phyloP scores from a whole-genome alignment of 225 moss, liverwort and hornwort genomes.

The Asterella californica region DNA sequence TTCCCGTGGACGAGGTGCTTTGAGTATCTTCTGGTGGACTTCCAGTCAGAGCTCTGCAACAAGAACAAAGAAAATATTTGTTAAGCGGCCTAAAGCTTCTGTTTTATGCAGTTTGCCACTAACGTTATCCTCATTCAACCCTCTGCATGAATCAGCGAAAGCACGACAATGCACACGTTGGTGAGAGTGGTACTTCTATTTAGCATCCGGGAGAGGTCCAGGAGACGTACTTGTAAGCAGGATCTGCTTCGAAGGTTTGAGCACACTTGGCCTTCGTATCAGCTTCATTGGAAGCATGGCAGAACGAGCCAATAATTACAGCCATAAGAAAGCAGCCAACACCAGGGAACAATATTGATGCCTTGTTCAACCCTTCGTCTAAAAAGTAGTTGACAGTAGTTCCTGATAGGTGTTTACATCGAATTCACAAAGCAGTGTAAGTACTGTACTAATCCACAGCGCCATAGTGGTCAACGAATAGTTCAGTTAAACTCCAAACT shows the following conservation, averaged over 20 bases:
- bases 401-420: conserved; percentile 38
- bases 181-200: not conserved
- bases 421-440: not conserved
- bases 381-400: conserved; percentile 78
- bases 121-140: not conserved
- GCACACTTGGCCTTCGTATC: conserved; percentile 61
- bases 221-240: conserved; percentile 16
- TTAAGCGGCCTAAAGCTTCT: not conserved
- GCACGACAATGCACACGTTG: not conserved
- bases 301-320: conserved; percentile 67
- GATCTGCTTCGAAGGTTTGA: conserved; percentile 9
- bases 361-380: conserved; percentile 67
- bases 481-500: not conserved
- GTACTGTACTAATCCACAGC: not conserved
- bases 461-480: too few species aligned
- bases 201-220: not conserved
- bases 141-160: not conserved
- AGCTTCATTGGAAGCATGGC: conserved; percentile 73
- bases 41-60: not conserved
- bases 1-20: not conserved
- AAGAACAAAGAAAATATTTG: not conserved
- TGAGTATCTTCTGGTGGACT: not conserved
- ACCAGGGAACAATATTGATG: conserved; percentile 68
- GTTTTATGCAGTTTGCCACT: not conserved
- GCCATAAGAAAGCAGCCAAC: conserved; percentile 77